These are phyloP conservation scores for Circinella umbellata DNA, from an alignment of 371 early-diverging fungal genomes.

Conservation along the genomic window DNA sequence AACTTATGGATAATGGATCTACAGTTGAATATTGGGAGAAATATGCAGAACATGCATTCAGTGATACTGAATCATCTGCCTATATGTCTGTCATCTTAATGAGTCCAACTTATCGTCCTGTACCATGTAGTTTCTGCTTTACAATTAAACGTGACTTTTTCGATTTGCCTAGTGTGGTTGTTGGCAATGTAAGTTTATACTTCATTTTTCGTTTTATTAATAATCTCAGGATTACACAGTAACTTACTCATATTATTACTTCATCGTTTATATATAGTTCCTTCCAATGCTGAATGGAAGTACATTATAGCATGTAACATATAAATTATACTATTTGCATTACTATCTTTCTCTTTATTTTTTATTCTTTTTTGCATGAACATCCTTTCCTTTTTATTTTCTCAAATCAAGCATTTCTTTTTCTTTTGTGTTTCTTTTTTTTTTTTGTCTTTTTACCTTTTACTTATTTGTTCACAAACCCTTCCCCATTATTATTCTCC, in stretches of 20 bases:
- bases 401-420: background rate
- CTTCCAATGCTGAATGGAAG: constrained; percentile 13
- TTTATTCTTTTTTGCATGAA: background rate
- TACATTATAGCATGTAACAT: constrained; percentile 10
- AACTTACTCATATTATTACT: constrained; percentile 34
- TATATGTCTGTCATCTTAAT: constrained; percentile 78
- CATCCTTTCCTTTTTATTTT: background rate
- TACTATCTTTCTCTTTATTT: background rate
- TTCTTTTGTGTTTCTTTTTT: background rate
- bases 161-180: constrained; percentile 85
- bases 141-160: constrained; percentile 92
- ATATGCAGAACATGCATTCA: constrained; percentile 88
- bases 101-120: constrained; percentile 62
- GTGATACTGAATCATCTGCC: constrained; percentile 82
- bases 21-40: constrained; percentile 94
- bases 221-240: background rate
- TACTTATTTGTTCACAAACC: constrained; percentile 5
- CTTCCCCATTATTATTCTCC: background rate
- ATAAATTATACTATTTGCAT: background rate
- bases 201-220: background rate
- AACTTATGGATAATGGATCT: constrained; percentile 89
- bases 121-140: constrained; percentile 90
- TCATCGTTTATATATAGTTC: constrained; percentile 39
- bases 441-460: background rate
- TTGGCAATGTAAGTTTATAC: constrained; percentile 67